Percentiles rank a stretch among this genome's conserved stretches.
Conservation (phyloP, 352 stramenopile species). For the Globisporangium carolinianum region DNA sequence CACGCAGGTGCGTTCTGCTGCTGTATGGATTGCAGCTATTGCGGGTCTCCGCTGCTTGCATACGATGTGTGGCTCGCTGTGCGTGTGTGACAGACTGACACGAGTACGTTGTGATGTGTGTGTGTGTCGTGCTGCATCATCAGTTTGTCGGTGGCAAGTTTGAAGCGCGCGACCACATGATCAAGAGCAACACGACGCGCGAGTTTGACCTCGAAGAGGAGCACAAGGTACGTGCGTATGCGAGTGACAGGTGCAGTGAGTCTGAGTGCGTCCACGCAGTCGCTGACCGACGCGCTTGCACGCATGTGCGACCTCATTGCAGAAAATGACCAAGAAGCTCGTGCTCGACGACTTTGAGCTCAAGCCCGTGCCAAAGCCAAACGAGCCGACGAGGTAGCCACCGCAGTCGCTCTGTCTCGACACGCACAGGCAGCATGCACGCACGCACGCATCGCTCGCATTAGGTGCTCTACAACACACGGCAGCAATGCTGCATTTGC, state of each 20-base stretch:
- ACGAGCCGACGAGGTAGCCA: conserved; percentile 18
- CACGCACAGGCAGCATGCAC: neutral
- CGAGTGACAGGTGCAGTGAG: neutral
- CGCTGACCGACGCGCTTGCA: neutral
- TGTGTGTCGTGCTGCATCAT: too few species aligned
- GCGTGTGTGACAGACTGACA: too few species aligned
- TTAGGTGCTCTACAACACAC: neutral
- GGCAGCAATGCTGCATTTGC: too few species aligned
- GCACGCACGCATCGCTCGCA: neutral
- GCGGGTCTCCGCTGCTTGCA: too few species aligned
- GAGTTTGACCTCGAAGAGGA: conserved; percentile 83
- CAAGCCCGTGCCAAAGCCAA: conserved; percentile 69
- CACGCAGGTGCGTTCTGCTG: conserved; percentile 44
- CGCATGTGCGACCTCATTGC: neutral
- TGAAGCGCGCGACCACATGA: conserved; percentile 66
- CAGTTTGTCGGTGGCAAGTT: conserved; percentile 83
- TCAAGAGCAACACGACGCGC: conserved; percentile 80
- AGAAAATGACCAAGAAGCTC: conserved; percentile 86
- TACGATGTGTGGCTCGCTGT: too few species aligned
- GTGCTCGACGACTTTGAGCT: conserved; percentile 77
- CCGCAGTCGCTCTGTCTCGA: neutral
- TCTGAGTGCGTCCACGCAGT: neutral
- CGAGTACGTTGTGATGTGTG: too few species aligned
- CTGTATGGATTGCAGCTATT: neutral
- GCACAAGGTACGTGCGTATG: conserved; percentile 49